Conservation (phyloP, 805 yeast genomes). For the Grigorovia yakushimaensis region DNA sequence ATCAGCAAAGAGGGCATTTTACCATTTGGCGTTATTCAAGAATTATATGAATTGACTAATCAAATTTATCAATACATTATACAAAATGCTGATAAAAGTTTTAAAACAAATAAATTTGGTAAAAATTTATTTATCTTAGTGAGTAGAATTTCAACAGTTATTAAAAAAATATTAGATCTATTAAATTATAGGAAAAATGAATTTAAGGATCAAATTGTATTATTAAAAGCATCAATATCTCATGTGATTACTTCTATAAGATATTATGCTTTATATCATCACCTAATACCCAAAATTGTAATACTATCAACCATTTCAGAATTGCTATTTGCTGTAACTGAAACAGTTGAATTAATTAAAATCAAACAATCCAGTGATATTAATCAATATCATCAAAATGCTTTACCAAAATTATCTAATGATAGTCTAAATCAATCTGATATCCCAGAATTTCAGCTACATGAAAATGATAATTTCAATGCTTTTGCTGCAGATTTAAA, state of each 20-base stretch:
- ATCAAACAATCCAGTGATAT: constrained; percentile 5
- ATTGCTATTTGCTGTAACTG: constrained; percentile 53
- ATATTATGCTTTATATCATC: constrained; percentile 53
- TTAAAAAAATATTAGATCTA: neutral
- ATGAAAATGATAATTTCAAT: neutral
- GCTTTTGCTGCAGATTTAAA: neutral
- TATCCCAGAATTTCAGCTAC: neutral
- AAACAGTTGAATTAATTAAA: constrained; percentile 34
- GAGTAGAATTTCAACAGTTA: constrained; percentile 10
- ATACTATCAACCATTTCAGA: constrained; percentile 71
- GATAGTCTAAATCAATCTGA: neutral
- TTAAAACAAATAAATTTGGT: constrained; percentile 1
- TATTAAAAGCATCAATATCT: constrained; percentile 51
- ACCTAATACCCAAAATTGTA: constrained; percentile 57
- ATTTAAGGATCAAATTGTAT: constrained; percentile 34
- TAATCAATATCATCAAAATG: too few species aligned
- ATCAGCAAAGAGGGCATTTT: constrained; percentile 13
- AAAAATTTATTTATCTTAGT: constrained; percentile 13
- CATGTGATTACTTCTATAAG: constrained; percentile 70
- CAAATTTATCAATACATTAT: neutral
- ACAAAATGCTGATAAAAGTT: neutral
- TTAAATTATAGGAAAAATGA: neutral
- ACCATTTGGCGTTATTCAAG: constrained; percentile 9
- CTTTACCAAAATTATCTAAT: neutral
- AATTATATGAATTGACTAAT: neutral